Base-by-base conservation (phyloP, 495 filamentous ascomycete species). In the Neurospora terricola region DNA sequence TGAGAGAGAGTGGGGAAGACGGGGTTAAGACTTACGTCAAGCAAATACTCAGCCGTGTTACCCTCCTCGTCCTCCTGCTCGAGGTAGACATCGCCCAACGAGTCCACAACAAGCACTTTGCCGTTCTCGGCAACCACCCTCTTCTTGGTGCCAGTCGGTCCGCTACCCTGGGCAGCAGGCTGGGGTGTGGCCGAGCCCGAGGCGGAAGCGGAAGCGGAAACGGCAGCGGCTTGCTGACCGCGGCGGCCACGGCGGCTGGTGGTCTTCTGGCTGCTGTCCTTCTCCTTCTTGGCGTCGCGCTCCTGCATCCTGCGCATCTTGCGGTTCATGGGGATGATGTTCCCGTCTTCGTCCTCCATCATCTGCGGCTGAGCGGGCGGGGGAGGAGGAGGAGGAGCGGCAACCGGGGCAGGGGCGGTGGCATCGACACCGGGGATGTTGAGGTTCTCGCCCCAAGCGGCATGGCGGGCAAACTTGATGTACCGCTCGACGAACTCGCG, bases 101-200 rank as follows among this genome's bases (percentile, higher is more conserved):
- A 92, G 82, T 99, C 96, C 8, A 99, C 96, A 73, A 99, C 91
- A 45, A 98, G 81, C 0, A 96, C 86, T 83, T 99, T 99, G 54
- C 96, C 96, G 78, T 99, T 99, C 85, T 97, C 91, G 3, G 94
- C 94, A 36, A 94, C 87, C 23, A 98, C 92, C 12, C 90, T 84
- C 86, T 94, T 95, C 81, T 91, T 93, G 45, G 91, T 84, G 3
- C 93, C 93, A 1, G 74, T 87, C 76, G 74, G 92, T 76, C 80
- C 86, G 5, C 84, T 74, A 3, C 81, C 80, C 73, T 83, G 80
- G 18, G 75, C 73, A 70, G 73, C 73, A 8, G 76, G 76, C 76
- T 76, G 78, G 69, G 78, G 80, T 7, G 78, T 81, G 14, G 76
- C 78, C 21, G 80, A 78, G 8, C 78, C 80, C 3, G 78, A 75